phyloP scores from a whole-genome alignment of 352 stramenopile genomes.

The Phytopythium boreale region DNA sequence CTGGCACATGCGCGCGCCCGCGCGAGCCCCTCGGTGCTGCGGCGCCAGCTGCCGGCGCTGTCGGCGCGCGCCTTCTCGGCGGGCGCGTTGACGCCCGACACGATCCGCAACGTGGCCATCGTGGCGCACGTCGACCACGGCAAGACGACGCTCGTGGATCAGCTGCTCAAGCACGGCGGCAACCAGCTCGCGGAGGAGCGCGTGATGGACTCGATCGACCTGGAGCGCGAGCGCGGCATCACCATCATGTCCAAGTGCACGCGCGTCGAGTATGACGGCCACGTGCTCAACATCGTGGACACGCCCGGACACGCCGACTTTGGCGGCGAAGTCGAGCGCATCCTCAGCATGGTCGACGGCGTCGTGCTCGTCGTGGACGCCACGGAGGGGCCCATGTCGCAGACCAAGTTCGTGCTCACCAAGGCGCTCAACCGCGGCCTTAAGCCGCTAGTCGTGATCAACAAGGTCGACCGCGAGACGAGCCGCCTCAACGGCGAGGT shows the following conservation, averaged over 20 bases:
- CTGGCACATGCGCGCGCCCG: slow-evolving; percentile 27
- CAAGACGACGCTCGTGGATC: slow-evolving; percentile 98
- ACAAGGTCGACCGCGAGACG: slow-evolving; percentile 97
- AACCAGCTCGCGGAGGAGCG: slow-evolving; percentile 84
- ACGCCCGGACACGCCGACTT: slow-evolving; percentile 99
- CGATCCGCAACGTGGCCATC: slow-evolving; percentile 89
- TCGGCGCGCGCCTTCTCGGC: slow-evolving; percentile 44
- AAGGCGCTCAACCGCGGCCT: slow-evolving; percentile 93
- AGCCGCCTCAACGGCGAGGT: slow-evolving; percentile 91
- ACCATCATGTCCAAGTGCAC: slow-evolving; percentile 99
- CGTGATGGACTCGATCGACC: slow-evolving; percentile 98
- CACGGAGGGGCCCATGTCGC: slow-evolving; percentile 95
- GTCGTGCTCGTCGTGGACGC: slow-evolving; percentile 97
- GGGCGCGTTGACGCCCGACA: slow-evolving; percentile 30
- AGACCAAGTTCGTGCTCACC: slow-evolving; percentile 99
- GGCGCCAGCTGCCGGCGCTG: slow-evolving; percentile 22
- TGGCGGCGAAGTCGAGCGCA: slow-evolving; percentile 96
- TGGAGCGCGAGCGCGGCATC: slow-evolving; percentile 98
- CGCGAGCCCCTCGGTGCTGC: slow-evolving; percentile 19
- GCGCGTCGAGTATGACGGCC: slow-evolving; percentile 91
- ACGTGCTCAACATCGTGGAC: slow-evolving; percentile 97
- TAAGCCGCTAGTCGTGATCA: slow-evolving; percentile 96
- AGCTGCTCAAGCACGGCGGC: slow-evolving; percentile 95
- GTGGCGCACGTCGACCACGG: slow-evolving; percentile 98
- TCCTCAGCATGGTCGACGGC: slow-evolving; percentile 97